Percentiles rank a stretch among this genome's conserved stretches.
phyloP scores from a whole-genome alignment of 371 early-diverging fungal genomes.

The Mucor saturninus region DNA sequence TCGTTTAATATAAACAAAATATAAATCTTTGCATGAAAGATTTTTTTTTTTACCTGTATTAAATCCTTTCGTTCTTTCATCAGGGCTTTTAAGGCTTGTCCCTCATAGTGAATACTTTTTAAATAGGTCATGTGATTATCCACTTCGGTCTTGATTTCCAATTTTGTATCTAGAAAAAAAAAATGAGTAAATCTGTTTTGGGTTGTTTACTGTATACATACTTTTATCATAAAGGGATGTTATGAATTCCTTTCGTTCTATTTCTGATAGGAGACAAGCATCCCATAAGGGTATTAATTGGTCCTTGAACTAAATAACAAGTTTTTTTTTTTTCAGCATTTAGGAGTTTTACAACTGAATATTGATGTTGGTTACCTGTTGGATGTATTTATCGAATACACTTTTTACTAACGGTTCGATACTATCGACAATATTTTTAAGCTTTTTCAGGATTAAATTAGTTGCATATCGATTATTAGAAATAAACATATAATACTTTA shows the following conservation, averaged over 20 bases:
- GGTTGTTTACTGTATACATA: slow-evolving; percentile 26
- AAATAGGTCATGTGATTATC: slow-evolving; percentile 48
- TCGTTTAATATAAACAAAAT: too few species aligned
- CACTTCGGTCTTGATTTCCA: slow-evolving; percentile 31
- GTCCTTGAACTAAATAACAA: slow-evolving; percentile 36
- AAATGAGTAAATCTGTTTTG: neutral
- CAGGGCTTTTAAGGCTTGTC: slow-evolving; percentile 46
- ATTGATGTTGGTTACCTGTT: slow-evolving; percentile 26
- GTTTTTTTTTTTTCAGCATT: neutral
- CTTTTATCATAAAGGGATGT: slow-evolving; percentile 47
- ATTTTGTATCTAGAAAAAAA: slow-evolving; percentile 25
- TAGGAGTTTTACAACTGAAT: neutral
- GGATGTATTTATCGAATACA: slow-evolving; percentile 48
- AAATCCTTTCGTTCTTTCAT: slow-evolving; percentile 64
- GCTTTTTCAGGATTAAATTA: slow-evolving; percentile 18
- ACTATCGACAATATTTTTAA: slow-evolving; percentile 41
- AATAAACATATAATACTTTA: slow-evolving; percentile 8
- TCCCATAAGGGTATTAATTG: slow-evolving; percentile 47
- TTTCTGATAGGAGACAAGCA: slow-evolving; percentile 50
- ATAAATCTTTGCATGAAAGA: too few species aligned
- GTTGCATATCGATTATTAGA: too few species aligned
- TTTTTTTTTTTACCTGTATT: slow-evolving; percentile 53
- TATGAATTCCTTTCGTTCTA: slow-evolving; percentile 52
- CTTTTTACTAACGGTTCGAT: slow-evolving; percentile 31
- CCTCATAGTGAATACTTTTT: slow-evolving; percentile 44